phyloP scores from a whole-genome alignment of 345 rosid species.

The Sonneratia alba region DNA sequence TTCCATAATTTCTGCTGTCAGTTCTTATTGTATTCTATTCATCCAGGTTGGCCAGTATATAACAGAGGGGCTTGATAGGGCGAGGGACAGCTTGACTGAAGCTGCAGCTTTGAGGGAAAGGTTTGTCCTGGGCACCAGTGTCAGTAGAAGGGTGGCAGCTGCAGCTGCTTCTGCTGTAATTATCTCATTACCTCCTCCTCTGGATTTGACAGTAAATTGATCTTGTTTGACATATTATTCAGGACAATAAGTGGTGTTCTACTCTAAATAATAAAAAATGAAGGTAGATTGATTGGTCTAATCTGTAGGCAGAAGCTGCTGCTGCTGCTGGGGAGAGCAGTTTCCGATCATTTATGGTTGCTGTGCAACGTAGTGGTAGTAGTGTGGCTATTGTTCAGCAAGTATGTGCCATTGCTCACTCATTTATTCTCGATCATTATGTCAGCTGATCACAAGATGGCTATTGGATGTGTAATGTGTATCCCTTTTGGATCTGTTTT shows the following conservation, averaged over 20 bases:
- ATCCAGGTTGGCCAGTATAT: constrained; percentile 77
- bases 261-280: not conserved
- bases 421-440: not conserved
- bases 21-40: constrained; percentile 16
- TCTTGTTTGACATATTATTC: not conserved
- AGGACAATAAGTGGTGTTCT: not conserved
- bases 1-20: not conserved
- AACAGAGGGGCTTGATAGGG: constrained; percentile 94
- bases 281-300: constrained; percentile 19
- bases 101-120: constrained; percentile 33
- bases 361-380: constrained; percentile 93
- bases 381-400: constrained; percentile 97
- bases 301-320: constrained; percentile 89
- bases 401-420: constrained; percentile 27
- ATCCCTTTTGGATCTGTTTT: constrained; percentile 10
- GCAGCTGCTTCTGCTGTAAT: constrained; percentile 46
- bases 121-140: too few species aligned
- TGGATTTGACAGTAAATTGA: not conserved
- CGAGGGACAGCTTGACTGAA: constrained; percentile 84
- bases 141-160: constrained; percentile 28
- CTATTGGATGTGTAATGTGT: not conserved
- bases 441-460: constrained; percentile 6
- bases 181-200: not conserved
- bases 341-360: constrained; percentile 98
- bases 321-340: constrained; percentile 99